Evolutionary conservation across 306 rosid genomes (phyloP), one percentile per base, ranked within the genome.

Genomic region (Elaeagnus macrophylla): DNA sequence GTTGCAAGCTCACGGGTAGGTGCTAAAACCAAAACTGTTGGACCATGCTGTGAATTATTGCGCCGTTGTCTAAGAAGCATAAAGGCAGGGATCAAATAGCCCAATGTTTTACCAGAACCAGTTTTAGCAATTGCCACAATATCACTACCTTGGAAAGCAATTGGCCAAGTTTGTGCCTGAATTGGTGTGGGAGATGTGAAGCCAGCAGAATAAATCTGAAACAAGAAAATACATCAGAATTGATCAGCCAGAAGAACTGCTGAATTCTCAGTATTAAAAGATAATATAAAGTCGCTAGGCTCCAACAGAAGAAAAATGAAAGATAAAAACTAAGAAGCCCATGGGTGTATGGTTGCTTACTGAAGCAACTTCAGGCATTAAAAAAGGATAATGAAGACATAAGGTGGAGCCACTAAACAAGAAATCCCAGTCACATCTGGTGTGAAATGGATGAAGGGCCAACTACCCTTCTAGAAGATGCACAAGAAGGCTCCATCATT

Each of bases 111-210:
- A 18, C 99, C 99, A 13, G 99, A 91, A 57, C 99, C 99, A 9
- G 99, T 91, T 70, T 91, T 91, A 15, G 99, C 99, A 77, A 91
- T 82, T 41, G 99, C 99, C 41, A 91, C 96, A 71, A 91, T 87
- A 80, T 91, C 99, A 77, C 94, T 73, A 67, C 95, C 83, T 73
- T 91, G 95, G 47, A 91, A 78, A 51, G 99, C 87, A 78, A 91
- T 84, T 8, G 99, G 96, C 99, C 99, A 91, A 41, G 99, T 91
- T 70, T 91, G 99, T 66, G 99, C 99, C 74, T 91, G 99, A 65
- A 91, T 91, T 54, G 99, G 99, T 14, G 99, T 91, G 52, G 99
- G 99, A 72, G 74, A 80, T 8, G 94, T 51, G 74, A 91, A 91
- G 54, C 99, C 99, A 53, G 99, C 99, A 54, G 94, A 52, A 72